Evolutionary conservation across 148 eudicot genomes (phyloP), one percentile per base, ranked within the genome.

Genomic region (Agrostemma githago): DNA sequence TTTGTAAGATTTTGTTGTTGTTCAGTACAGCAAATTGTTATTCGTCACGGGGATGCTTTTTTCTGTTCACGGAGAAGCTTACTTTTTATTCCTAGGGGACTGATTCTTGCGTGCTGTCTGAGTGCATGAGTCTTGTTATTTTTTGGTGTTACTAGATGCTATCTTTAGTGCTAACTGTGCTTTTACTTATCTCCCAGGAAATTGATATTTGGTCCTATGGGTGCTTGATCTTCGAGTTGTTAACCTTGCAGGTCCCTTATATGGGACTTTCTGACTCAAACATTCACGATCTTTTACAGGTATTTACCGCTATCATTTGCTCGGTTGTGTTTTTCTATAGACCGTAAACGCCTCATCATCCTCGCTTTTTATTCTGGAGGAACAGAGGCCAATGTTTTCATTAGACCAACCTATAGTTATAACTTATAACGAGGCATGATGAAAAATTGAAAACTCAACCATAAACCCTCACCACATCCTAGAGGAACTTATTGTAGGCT

Each of bases 121-220:
- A 41, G 3, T 56, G 59, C 57, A 54, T 1, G 34, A 26, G 34
- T 26, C 34, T 26, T 26, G 34, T 1, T 26, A 26, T 26, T 26
- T 26, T 26, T 26, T 26, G 34, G 34, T 26, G 1, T 26, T 48
- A 48, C 54, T 48, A 8, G 5, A 2, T 38, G 1, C 57, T 4
- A 44, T 56, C 5, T 37, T 21, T 19, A 8, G 37, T 10, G 62
- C 66, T n/a, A 43, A 19, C 26, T 42, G 58, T 42, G 3, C 42
- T 15, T 57, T 37, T 64, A 77, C 64, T 20, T 43, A 38, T 74
- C 56, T 26, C 79, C 70, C 82, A 94, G 99, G 97, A 92, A 82
- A 93, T 89, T 82, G 99, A 95, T 86, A 84, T 95, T 59, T 95
- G 99, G 99, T 95, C 99, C 39, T 95, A 86, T 80, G 99, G 99